Conservation (phyloP, 176 grass and related monocot genomes). For the Eleusine indica region DNA sequence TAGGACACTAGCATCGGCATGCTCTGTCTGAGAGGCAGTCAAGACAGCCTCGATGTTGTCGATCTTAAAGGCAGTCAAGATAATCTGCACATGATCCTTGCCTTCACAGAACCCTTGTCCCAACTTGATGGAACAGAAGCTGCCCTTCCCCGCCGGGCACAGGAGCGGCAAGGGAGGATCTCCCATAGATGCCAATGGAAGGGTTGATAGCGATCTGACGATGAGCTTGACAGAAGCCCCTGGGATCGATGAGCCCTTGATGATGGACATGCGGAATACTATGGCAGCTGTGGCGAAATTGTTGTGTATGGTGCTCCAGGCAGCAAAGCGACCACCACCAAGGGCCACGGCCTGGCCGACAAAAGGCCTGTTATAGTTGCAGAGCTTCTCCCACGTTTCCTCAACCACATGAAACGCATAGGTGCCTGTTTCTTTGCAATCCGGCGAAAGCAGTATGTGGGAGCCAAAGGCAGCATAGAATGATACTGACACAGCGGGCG, state of each 20-base stretch:
- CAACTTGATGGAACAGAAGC: too few species aligned
- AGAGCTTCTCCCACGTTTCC: slow-evolving; percentile 20
- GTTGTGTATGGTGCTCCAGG: not conserved
- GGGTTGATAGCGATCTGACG: not conserved
- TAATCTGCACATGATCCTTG: not conserved
- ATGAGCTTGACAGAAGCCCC: too few species aligned
- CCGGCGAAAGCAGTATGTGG: not conserved
- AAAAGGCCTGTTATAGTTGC: slow-evolving; percentile 10
- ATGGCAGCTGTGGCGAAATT: not conserved
- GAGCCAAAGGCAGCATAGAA: not conserved
- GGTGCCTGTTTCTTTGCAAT: not conserved
- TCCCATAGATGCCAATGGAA: not conserved
- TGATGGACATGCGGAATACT: not conserved
- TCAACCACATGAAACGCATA: slow-evolving; percentile 4
- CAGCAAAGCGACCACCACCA: not conserved
- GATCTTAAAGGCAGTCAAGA: not conserved
- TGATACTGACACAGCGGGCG: not conserved
- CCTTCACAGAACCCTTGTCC: too few species aligned
- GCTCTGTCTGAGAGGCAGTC: not conserved
- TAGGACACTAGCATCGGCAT: not conserved
- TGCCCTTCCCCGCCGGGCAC: too few species aligned
- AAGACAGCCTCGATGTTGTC: not conserved
- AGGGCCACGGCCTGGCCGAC: not conserved
- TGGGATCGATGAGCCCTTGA: not conserved
- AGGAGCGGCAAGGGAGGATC: not conserved